Conservation (phyloP, 2,329 filamentous ascomycete genomes). For the Cordyceps sp. region DNA sequence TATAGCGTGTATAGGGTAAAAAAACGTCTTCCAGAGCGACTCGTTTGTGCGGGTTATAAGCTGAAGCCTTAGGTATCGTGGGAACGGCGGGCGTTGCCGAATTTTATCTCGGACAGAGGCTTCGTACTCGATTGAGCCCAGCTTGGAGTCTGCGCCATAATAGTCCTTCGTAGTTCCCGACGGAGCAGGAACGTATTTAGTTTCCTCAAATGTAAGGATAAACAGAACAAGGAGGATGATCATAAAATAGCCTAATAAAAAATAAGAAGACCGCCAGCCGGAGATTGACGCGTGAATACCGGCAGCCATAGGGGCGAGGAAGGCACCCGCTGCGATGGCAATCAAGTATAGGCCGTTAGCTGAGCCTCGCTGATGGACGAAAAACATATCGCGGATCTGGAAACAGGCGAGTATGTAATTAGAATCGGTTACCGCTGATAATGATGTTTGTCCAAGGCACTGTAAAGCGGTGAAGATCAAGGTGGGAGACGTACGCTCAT, state of each 20-base stretch:
- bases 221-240: slow-evolving; percentile 2
- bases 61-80: slow-evolving; percentile 1
- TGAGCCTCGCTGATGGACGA: slow-evolving; percentile 14
- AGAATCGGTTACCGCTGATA: too few relatives aligned
- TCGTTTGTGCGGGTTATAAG: slow-evolving; percentile 6
- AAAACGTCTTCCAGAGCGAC: slow-evolving; percentile 6
- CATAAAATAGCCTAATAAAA: slow-evolving; percentile 3
- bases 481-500: slow-evolving; percentile 13
- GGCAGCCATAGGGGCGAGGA: slow-evolving; percentile 14
- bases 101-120: not conserved
- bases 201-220: slow-evolving; percentile 10
- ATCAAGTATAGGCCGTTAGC: slow-evolving; percentile 16
- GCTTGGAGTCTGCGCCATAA: not conserved
- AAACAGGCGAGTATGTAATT: not conserved
- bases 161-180: not conserved
- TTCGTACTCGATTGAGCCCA: not conserved
- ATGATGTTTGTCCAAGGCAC: too few relatives aligned
- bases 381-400: slow-evolving; percentile 16
- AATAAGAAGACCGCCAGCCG: slow-evolving; percentile 12
- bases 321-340: slow-evolving; percentile 12
- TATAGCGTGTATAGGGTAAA: slow-evolving; percentile 6
- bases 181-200: slow-evolving; percentile 10
- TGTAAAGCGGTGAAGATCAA: not conserved
- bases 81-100: not conserved
- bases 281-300: slow-evolving; percentile 8